Conservation (phyloP, 2,329 filamentous ascomycete genomes). For the Xylariaceae sp. region DNA sequence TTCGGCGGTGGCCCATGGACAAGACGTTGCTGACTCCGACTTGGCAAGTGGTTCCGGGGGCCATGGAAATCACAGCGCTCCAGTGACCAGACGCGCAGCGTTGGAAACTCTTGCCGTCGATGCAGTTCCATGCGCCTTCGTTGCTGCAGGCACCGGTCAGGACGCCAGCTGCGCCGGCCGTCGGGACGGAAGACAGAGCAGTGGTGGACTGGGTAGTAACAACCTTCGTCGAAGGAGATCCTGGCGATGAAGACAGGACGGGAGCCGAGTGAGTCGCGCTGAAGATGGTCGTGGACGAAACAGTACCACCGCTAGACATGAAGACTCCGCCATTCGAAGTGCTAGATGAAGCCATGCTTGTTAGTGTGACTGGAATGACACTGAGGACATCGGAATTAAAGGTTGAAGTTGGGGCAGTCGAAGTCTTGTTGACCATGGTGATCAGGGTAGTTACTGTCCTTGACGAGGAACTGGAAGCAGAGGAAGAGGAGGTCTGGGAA, state of each 20-base stretch:
- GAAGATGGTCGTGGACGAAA: conserved; percentile 8
- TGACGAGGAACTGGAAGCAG: background rate
- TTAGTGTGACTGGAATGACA: conserved; percentile 26
- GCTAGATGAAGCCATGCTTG: conserved; percentile 27
- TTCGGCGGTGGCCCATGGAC: conserved; percentile 21
- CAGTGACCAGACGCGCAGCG: conserved; percentile 57
- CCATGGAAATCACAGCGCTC: conserved; percentile 45
- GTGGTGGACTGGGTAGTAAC: conserved; percentile 15
- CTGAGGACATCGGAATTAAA: conserved; percentile 14
- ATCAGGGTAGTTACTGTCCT: background rate
- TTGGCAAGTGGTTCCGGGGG: conserved; percentile 49
- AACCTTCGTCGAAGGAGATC: conserved; percentile 15
- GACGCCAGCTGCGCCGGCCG: conserved; percentile 19
- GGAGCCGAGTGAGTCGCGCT: background rate
- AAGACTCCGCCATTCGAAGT: conserved; percentile 39
- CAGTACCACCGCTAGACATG: conserved; percentile 32
- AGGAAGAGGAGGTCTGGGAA: background rate
- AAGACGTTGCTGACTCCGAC: conserved; percentile 27
- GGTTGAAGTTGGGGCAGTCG: background rate
- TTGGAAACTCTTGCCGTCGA: conserved; percentile 52
- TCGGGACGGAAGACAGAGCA: conserved; percentile 20
- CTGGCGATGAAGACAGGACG: conserved; percentile 7
- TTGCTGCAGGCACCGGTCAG: conserved; percentile 38
- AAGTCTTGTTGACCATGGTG: background rate
- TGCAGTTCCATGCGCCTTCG: conserved; percentile 57